Evolutionary conservation across 331 rosid genomes (phyloP), one percentile per base, ranked within the genome.

Genomic region (Dryas integrifolia): DNA sequence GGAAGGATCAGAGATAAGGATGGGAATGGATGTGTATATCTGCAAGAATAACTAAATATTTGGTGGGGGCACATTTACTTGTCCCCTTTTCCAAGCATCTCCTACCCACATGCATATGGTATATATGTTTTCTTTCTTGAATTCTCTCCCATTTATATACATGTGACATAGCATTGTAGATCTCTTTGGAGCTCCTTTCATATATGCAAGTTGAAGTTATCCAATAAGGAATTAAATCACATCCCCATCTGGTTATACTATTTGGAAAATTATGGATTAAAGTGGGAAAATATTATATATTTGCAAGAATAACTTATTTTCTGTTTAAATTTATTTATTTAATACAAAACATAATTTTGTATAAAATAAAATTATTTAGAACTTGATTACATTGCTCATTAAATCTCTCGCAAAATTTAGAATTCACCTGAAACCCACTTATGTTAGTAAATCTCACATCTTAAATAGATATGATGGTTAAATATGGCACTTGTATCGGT

Each of bases 51-150:
- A 35, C 53, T 65, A 40, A 44, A 73, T 75, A 76, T 77, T 53
- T 80, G 72, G 86, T 76, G 76, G 89, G 79, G 81, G 73, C 65
- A 57, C 39, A 62, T 16, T 35, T 51, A 47, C 56, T 56, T 73
- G 64, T 72, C 64, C 80, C 72, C 73, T 64, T n/a, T 65, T 77
- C 50, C 48, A 73, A 14, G 84, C 58, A 56, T 70, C 26, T 76
- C 60, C 62, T 9, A 48, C 44, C 60, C 70, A 79, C 78, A 59
- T 75, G 74, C 41, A 9, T 49, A 41, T 49, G 72, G 69, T 44
- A 12, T 68, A 21, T 51, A 67, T 79, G 43, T 72, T 12, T 67
- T 49, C 67, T 72, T 78, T 66, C 62, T 9, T 72, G 7, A 15
- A 35, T 51, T 60, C 39, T 30, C 70, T 63, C 45, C 18, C 78